These are phyloP conservation scores for Nannochloropsis oceanica DNA, from an alignment of 108 stramenopile genomes.

Conservation along the genomic window DNA sequence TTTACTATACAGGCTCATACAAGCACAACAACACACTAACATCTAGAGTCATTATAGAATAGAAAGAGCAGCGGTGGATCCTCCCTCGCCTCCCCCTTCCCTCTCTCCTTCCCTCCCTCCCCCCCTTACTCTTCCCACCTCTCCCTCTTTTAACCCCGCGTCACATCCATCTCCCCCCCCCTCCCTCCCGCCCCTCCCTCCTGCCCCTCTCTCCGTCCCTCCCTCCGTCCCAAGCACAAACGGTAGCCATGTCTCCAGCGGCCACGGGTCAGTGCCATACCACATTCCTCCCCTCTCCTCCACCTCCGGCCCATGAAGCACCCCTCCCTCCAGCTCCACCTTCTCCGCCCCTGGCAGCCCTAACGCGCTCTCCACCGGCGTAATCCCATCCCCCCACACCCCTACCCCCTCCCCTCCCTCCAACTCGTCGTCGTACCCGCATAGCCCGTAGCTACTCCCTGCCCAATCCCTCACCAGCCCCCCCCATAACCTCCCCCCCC, in stretches of 20 bases:
- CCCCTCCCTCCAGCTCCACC: background rate
- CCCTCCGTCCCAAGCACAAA: background rate
- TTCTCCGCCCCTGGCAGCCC: background rate
- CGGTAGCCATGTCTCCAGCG: background rate
- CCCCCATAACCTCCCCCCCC: background rate
- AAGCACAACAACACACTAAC: too few species aligned
- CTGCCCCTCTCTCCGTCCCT: background rate
- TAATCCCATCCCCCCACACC: background rate
- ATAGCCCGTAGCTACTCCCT: background rate
- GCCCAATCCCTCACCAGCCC: background rate
- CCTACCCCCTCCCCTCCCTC: background rate
- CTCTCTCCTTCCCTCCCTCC: background rate
- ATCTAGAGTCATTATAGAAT: too few species aligned
- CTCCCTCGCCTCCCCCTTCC: background rate
- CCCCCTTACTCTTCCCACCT: background rate
- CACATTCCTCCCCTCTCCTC: background rate
- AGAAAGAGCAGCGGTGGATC: too few species aligned
- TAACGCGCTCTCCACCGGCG: background rate
- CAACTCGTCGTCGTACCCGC: background rate
- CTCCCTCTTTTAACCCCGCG: background rate
- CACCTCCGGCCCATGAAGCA: background rate
- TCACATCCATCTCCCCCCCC: background rate
- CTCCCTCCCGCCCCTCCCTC: background rate
- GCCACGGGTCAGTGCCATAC: background rate
- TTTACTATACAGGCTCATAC: too few species aligned